Percentiles rank a stretch among this genome's conserved stretches.
These are phyloP conservation scores for Arachis monticola DNA, from an alignment of 331 rosid genomes.

Conservation along the genomic window DNA sequence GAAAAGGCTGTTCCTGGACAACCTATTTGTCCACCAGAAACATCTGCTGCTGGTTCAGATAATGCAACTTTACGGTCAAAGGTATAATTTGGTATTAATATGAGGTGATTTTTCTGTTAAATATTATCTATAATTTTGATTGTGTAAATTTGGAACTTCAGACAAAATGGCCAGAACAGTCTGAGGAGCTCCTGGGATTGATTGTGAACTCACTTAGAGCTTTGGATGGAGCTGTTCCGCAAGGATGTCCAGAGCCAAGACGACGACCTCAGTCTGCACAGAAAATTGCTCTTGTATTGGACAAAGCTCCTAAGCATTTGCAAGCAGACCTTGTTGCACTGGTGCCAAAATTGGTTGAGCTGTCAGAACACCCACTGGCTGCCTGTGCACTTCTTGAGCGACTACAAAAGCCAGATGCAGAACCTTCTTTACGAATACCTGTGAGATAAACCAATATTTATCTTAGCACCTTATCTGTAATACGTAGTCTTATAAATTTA, in stretches of 20 bases:
- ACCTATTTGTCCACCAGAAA: constrained; percentile 82
- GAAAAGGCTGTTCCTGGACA: constrained; percentile 71
- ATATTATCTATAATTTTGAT: constrained; percentile 45
- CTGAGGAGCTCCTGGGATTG: constrained; percentile 98
- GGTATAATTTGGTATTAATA: constrained; percentile 57
- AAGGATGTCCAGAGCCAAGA: constrained; percentile 97
- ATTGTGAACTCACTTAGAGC: constrained; percentile 95
- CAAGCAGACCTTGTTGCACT: constrained; percentile 88
- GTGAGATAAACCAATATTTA: constrained; percentile 60
- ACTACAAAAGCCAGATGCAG: constrained; percentile 91
- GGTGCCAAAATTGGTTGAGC: constrained; percentile 96
- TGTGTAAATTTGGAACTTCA: constrained; percentile 50
- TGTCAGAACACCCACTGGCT: constrained; percentile 93
- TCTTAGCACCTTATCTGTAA: constrained; percentile 28
- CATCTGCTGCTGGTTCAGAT: constrained; percentile 73
- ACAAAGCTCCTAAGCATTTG: constrained; percentile 95
- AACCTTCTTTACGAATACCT: constrained; percentile 79
- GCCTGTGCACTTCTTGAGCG: constrained; percentile 91
- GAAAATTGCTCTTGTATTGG: constrained; percentile 90
- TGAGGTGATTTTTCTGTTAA: constrained; percentile 31
- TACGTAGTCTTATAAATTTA: constrained; percentile 16
- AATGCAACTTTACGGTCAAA: constrained; percentile 68
- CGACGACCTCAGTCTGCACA: constrained; percentile 96
- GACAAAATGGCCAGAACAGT: constrained; percentile 99
- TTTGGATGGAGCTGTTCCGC: constrained; percentile 93